These are phyloP conservation scores for Ogataea henricii DNA, from an alignment of 805 yeast species.

Conservation along the genomic window DNA sequence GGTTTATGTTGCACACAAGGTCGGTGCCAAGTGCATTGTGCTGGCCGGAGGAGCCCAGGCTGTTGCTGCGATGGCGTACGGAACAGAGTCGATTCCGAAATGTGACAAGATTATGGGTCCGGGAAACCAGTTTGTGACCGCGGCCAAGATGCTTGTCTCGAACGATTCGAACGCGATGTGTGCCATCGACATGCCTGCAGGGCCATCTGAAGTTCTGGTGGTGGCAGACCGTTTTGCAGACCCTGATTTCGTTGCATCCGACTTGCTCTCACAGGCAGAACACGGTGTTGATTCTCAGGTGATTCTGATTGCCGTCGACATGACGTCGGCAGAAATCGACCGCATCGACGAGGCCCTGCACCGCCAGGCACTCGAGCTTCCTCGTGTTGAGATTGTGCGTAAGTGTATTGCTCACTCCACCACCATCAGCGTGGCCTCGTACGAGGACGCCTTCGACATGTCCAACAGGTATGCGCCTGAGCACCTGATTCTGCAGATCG, in stretches of 20 bases:
- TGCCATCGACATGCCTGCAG: slow-evolving; percentile 99
- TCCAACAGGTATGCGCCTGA: slow-evolving; percentile 96
- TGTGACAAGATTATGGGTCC: slow-evolving; percentile 98
- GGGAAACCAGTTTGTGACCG: slow-evolving; percentile 98
- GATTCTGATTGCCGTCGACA: slow-evolving; percentile 78
- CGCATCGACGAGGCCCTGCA: slow-evolving; percentile 82
- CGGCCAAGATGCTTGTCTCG: slow-evolving; percentile 97
- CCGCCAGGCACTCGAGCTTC: slow-evolving; percentile 77
- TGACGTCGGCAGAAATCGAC: slow-evolving; percentile 58
- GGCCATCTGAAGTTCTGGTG: slow-evolving; percentile 98
- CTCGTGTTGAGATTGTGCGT: slow-evolving; percentile 91
- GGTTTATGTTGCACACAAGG: slow-evolving; percentile 93
- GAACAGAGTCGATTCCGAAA: slow-evolving; percentile 88
- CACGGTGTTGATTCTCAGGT: slow-evolving; percentile 99
- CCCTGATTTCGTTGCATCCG: slow-evolving; percentile 96
- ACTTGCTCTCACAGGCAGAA: slow-evolving; percentile 95
- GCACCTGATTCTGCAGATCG: slow-evolving; percentile 90
- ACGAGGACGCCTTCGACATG: slow-evolving; percentile 81
- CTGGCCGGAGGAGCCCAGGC: slow-evolving; percentile 99
- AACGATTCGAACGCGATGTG: slow-evolving; percentile 94
- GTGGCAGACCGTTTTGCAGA: slow-evolving; percentile 86
- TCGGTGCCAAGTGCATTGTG: slow-evolving; percentile 87
- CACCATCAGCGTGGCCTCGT: slow-evolving; percentile 64
- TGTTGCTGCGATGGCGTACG: slow-evolving; percentile 98
- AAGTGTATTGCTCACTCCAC: slow-evolving; percentile 91